Conservation (phyloP, 768 basidiomycete species). For the Amanita exitialis region DNA sequence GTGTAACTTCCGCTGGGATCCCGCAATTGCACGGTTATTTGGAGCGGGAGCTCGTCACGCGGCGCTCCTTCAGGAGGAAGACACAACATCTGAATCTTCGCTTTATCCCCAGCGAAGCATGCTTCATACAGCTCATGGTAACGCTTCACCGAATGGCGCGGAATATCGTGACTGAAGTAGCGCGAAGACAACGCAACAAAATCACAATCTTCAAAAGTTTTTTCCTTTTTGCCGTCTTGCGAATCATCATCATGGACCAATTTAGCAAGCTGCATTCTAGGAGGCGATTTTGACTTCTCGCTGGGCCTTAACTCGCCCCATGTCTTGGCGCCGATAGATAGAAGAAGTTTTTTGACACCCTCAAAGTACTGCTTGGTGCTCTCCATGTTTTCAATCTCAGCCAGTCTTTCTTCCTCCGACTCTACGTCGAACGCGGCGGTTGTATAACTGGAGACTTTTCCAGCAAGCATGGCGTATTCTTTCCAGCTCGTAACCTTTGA, state of each 20-base stretch:
- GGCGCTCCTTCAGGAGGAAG: constrained; percentile 27
- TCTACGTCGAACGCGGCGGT: neutral
- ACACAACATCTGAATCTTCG: constrained; percentile 40
- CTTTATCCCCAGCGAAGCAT: constrained; percentile 15
- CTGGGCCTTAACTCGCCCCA: neutral
- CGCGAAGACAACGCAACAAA: neutral
- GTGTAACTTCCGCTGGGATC: constrained; percentile 8
- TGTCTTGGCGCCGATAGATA: constrained; percentile 1
- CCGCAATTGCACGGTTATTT: constrained; percentile 30
- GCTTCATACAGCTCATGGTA: constrained; percentile 4
- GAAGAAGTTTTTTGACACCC: neutral
- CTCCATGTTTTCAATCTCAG: neutral
- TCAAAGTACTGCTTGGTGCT: neutral
- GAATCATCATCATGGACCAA: neutral
- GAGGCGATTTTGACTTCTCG: neutral
- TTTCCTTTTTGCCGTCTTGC: neutral
- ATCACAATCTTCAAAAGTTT: neutral
- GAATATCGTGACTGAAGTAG: neutral
- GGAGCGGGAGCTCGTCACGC: constrained; percentile 22
- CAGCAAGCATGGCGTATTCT: constrained; percentile 1
- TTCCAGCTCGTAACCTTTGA: neutral
- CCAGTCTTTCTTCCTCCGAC: neutral
- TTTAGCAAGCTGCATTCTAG: neutral
- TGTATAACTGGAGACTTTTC: neutral
- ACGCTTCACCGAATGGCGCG: neutral